phyloP scores from a whole-genome alignment of 139 green algal species.

The Desmodesmus armatus region DNA sequence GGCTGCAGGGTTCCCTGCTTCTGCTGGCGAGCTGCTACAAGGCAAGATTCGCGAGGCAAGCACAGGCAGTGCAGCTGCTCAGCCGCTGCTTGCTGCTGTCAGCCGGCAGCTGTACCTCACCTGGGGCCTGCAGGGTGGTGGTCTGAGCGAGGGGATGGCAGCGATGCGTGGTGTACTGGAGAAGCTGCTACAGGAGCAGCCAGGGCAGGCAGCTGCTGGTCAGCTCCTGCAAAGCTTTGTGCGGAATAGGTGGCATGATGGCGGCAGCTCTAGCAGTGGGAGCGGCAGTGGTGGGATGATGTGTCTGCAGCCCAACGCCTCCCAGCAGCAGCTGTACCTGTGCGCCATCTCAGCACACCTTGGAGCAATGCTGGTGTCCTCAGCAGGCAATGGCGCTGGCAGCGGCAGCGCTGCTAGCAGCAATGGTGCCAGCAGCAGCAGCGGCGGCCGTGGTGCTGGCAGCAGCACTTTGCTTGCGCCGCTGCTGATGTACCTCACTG shows the following conservation, averaged over 20 bases:
- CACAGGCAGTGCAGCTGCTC: background rate
- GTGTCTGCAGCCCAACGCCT: background rate
- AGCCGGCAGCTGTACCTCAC: background rate
- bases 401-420: background rate
- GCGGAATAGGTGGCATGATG: background rate
- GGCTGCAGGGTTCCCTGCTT: background rate
- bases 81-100: background rate
- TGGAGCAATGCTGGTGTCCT: background rate
- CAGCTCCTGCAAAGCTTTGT: background rate
- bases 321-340: background rate
- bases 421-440: background rate
- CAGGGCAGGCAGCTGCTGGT: background rate
- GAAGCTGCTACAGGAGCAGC: background rate
- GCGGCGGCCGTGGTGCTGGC: background rate
- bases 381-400: background rate
- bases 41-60: background rate
- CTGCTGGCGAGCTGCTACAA: background rate
- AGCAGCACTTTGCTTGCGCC: background rate
- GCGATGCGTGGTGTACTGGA: background rate
- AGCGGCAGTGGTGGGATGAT: background rate
- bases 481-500: conserved; percentile 5
- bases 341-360: background rate
- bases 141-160: background rate
- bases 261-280: too few relatives aligned
- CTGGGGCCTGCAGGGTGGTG: background rate